These are phyloP conservation scores for Phytophthora megakarya DNA, from an alignment of 352 stramenopile genomes.

Conservation along the genomic window DNA sequence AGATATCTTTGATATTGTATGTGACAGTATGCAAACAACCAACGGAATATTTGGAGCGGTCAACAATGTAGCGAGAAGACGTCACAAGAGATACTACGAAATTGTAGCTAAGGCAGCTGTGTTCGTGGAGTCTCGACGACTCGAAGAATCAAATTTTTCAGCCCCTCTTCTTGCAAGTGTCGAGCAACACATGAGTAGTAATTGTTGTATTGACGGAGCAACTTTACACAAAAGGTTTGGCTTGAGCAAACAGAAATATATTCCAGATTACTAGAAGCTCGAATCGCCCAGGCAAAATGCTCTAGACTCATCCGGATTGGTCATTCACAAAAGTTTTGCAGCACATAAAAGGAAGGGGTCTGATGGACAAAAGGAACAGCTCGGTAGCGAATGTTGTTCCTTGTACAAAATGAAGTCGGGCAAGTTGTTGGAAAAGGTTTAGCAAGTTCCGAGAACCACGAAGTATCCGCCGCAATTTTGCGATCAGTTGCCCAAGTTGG, in stretches of 20 bases:
- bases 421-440: not conserved
- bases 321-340: no score
- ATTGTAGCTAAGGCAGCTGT: not conserved
- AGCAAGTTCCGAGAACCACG: not conserved
- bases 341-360: not conserved
- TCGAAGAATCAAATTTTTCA: no score
- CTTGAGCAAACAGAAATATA: not conserved
- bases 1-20: not conserved
- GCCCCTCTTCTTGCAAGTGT: not conserved
- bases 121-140: no score
- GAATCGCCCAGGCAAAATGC: not conserved
- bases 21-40: not conserved
- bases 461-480: no score
- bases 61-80: not conserved
- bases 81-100: not conserved
- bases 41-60: not conserved
- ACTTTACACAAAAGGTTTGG: not conserved
- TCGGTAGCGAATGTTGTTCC: not conserved
- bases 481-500: no score
- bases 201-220: not conserved
- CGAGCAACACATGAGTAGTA: not conserved
- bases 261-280: not conserved
- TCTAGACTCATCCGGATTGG: no score
- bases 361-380: not conserved
- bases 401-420: no score